Evolutionary conservation across 1,284 basidiomycete genomes (phyloP).

Genomic region (Boletus chippewaensis): DNA sequence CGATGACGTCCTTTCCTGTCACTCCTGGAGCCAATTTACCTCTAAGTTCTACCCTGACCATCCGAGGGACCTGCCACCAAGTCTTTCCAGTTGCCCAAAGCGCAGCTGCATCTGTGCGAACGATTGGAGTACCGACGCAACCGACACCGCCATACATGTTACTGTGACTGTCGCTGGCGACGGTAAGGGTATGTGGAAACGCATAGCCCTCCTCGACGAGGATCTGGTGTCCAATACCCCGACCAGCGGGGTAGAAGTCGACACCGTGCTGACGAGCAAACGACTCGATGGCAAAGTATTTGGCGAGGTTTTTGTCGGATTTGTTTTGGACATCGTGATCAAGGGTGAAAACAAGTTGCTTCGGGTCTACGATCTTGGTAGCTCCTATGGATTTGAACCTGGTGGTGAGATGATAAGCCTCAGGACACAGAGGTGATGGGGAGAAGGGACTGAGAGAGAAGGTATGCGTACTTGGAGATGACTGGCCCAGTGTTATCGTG

Average conservation of each 20-base stretch:
- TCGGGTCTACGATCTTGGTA: slow-evolving; percentile 75
- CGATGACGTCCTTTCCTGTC: slow-evolving; percentile 97
- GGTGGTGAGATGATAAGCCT: slow-evolving; percentile 11
- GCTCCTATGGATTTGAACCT: slow-evolving; percentile 96
- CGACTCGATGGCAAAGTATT: slow-evolving; percentile 89
- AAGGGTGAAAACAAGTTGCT: slow-evolving; percentile 91
- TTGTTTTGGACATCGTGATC: slow-evolving; percentile 99
- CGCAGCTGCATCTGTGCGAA: slow-evolving; percentile 87
- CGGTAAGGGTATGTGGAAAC: slow-evolving; percentile 88
- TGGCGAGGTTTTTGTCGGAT: slow-evolving; percentile 86
- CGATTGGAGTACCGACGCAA: slow-evolving; percentile 95
- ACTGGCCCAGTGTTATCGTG: slow-evolving; percentile 98
- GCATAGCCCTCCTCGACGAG: slow-evolving; percentile 96
- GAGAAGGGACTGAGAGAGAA: neutral
- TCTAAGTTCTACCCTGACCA: slow-evolving; percentile 90
- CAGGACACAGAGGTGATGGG: neutral
- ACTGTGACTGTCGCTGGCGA: slow-evolving; percentile 94
- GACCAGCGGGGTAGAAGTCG: slow-evolving; percentile 96
- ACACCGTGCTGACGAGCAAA: slow-evolving; percentile 85
- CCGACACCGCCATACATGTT: slow-evolving; percentile 99
- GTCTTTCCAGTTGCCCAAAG: slow-evolving; percentile 99
- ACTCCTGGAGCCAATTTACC: slow-evolving; percentile 84
- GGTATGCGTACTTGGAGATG: slow-evolving; percentile 75
- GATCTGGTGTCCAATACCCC: slow-evolving; percentile 97
- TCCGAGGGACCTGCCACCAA: slow-evolving; percentile 99